These are phyloP conservation scores for Eucalyptus erythrocorys DNA, from an alignment of 345 rosid genomes.

Conservation along the genomic window DNA sequence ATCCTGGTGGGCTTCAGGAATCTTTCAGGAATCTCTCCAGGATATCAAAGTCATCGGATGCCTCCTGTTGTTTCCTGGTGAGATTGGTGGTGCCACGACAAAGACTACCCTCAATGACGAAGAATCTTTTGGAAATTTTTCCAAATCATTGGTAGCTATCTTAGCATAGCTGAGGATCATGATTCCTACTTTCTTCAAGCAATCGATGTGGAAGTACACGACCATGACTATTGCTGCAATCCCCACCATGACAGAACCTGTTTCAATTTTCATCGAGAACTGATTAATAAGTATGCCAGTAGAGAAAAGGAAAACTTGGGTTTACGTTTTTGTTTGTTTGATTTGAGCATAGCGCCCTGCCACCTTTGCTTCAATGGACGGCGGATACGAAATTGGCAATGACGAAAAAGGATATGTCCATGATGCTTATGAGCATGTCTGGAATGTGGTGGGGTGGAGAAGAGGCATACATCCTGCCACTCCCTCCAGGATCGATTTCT, in stretches of 20 bases:
- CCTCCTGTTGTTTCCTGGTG: background rate
- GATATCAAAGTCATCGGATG: background rate
- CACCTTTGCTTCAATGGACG: background rate
- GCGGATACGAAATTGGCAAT: background rate
- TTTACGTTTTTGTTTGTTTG: background rate
- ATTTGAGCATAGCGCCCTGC: background rate
- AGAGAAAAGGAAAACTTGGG: background rate
- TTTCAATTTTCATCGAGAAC: background rate
- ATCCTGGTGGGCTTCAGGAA: slow-evolving; percentile 13
- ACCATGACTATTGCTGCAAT: background rate
- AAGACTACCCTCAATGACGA: background rate
- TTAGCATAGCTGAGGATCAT: background rate
- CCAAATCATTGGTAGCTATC: background rate
- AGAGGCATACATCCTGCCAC: background rate
- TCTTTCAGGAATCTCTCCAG: background rate
- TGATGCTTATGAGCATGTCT: background rate
- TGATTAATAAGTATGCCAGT: background rate
- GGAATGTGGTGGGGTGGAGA: background rate
- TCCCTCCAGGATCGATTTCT: background rate
- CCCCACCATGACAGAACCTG: background rate
- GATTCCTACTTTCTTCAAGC: slow-evolving; percentile 1
- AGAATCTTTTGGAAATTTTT: background rate
- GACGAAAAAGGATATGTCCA: background rate
- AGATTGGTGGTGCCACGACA: background rate
- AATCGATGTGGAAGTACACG: background rate